Conservation (phyloP, 1,139 yeast genomes). For the Pichia sp. region DNA sequence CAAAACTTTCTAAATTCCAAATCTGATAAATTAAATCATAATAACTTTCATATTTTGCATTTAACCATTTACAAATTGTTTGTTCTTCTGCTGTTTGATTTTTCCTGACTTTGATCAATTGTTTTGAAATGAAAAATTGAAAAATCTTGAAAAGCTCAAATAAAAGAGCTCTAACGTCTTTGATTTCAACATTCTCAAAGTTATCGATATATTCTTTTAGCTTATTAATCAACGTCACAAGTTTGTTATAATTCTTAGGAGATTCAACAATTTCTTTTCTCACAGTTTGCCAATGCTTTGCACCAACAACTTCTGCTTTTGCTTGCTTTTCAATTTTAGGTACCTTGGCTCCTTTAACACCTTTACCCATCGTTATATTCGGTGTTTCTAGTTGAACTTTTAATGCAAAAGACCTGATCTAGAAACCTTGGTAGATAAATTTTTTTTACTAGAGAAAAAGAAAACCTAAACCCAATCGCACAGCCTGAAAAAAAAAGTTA, state of each 20-base stretch:
- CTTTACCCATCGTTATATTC: neutral
- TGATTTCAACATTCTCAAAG: slow-evolving; percentile 3
- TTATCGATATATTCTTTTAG: slow-evolving; percentile 27
- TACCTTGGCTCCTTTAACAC: neutral
- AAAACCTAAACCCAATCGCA: too few species aligned
- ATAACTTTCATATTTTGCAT: slow-evolving; percentile 51
- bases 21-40: slow-evolving; percentile 39
- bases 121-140: slow-evolving; percentile 44
- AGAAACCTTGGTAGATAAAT: too few species aligned
- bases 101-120: slow-evolving; percentile 34
- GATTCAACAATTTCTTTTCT: slow-evolving; percentile 33
- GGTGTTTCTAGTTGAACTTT: too few species aligned
- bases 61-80: slow-evolving; percentile 55
- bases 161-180: slow-evolving; percentile 41
- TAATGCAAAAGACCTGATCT: too few species aligned
- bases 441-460: too few species aligned
- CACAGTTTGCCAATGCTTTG: slow-evolving; percentile 24
- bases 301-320: neutral
- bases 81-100: slow-evolving; percentile 38
- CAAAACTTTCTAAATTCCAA: slow-evolving; percentile 26
- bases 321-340: slow-evolving; percentile 13
- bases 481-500: too few species aligned
- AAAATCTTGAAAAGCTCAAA: slow-evolving; percentile 51
- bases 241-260: slow-evolving; percentile 45
- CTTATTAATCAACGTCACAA: slow-evolving; percentile 39